phyloP scores from a whole-genome alignment of 2,329 filamentous ascomycete genomes.

The Phialophora tarda region DNA sequence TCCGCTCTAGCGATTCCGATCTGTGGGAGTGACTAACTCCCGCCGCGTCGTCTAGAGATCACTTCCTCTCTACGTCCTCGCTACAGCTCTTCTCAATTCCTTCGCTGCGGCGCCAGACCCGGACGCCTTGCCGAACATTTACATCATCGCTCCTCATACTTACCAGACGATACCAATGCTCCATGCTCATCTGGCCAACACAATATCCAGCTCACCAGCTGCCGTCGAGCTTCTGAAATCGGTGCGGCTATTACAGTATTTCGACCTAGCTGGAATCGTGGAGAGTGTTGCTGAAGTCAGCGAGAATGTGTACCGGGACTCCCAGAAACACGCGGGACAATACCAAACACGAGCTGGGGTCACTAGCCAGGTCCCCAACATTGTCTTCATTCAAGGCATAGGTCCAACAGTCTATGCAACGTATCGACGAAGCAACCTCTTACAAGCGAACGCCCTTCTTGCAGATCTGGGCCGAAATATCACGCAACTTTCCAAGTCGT shows the following conservation, averaged over 20 bases:
- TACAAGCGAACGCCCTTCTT: constrained; percentile 33
- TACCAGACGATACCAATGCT: constrained; percentile 29
- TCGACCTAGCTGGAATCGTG: constrained; percentile 31
- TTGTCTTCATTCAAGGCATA: constrained; percentile 33
- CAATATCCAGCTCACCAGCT: constrained; percentile 13
- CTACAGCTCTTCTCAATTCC: constrained; percentile 19
- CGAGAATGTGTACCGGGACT: constrained; percentile 20
- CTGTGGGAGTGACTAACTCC: constrained; percentile 14
- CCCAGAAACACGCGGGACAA: neutral
- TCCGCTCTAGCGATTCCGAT: neutral
- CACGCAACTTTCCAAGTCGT: constrained; percentile 24
- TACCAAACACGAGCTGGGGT: neutral
- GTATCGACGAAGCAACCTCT: constrained; percentile 30
- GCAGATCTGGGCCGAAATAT: constrained; percentile 25
- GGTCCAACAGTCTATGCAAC: constrained; percentile 20
- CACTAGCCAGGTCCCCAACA: neutral
- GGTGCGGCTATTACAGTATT: constrained; percentile 34
- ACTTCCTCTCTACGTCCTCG: constrained; percentile 19
- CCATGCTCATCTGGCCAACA: constrained; percentile 24
- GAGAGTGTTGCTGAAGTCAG: constrained; percentile 33
- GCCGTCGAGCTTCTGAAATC: constrained; percentile 33
- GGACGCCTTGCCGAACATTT: constrained; percentile 12
- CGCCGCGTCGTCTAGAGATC: constrained; percentile 1
- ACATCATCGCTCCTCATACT: constrained; percentile 27
- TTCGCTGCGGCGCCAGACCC: neutral